Conservation (phyloP, 2,329 filamentous ascomycete species). For the Fusarium nodosum region DNA sequence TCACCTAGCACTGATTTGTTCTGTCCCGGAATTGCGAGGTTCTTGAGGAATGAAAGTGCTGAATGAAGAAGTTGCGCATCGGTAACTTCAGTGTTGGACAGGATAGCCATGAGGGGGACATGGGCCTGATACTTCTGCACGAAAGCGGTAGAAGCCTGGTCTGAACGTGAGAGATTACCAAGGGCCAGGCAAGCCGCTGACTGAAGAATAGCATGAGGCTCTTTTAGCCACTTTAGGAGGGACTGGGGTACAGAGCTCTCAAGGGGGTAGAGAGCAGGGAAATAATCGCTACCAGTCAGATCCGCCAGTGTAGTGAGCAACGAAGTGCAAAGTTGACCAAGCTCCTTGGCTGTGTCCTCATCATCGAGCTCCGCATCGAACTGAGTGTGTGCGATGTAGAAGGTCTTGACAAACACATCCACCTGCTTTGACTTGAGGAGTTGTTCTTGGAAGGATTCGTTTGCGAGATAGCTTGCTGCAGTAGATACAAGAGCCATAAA, state of each 20-base stretch:
- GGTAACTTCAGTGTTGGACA: constrained; percentile 58
- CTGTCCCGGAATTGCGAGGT: constrained; percentile 69
- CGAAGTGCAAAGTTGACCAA: constrained; percentile 64
- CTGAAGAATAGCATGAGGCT: constrained; percentile 61
- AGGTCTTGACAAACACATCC: constrained; percentile 61
- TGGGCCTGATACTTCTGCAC: constrained; percentile 60
- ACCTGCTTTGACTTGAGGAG: constrained; percentile 60
- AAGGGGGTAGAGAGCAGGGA: constrained; percentile 59
- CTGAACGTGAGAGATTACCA: constrained; percentile 72
- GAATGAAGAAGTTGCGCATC: constrained; percentile 69
- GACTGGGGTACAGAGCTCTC: constrained; percentile 58
- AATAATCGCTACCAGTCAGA: constrained; percentile 64
- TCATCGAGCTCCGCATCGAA: constrained; percentile 61
- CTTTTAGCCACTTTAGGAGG: constrained; percentile 63
- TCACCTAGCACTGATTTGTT: constrained; percentile 68
- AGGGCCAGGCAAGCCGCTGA: constrained; percentile 71
- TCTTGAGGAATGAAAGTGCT: constrained; percentile 72
- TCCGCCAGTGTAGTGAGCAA: constrained; percentile 67
- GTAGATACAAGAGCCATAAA: constrained; percentile 66
- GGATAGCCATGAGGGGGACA: constrained; percentile 60
- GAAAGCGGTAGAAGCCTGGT: constrained; percentile 65
- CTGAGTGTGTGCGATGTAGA: constrained; percentile 62
- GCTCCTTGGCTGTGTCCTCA: constrained; percentile 59
- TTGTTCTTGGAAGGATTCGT: constrained; percentile 64
- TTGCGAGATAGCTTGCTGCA: constrained; percentile 68